These are phyloP conservation scores for Esteya vermicola DNA, from an alignment of 2,329 filamentous ascomycete genomes.

Conservation along the genomic window DNA sequence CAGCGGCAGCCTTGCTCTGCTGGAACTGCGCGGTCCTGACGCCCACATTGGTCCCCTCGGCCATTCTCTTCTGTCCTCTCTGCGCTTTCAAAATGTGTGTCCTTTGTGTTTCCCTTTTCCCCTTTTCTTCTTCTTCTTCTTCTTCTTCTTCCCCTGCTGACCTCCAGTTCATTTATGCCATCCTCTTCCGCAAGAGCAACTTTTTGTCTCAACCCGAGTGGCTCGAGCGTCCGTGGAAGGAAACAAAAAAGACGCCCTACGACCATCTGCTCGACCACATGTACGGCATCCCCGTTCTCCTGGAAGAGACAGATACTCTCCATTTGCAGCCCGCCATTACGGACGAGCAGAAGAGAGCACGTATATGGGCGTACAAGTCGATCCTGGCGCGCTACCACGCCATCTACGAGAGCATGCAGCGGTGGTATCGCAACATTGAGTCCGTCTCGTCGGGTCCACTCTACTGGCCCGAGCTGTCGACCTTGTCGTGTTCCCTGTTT, in stretches of 20 bases:
- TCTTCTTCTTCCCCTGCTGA: not conserved
- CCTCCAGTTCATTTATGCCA: slow-evolving; percentile 8
- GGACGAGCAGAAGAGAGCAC: too few relatives aligned
- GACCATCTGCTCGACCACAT: slow-evolving; percentile 13
- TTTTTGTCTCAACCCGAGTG: slow-evolving; percentile 10
- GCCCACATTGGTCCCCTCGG: slow-evolving; percentile 8
- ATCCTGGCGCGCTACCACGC: slow-evolving; percentile 6
- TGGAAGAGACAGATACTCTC: slow-evolving; percentile 5
- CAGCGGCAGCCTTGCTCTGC: slow-evolving; percentile 9
- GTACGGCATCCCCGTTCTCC: slow-evolving; percentile 7
- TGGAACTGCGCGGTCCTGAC: slow-evolving; percentile 10
- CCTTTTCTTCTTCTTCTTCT: not conserved
- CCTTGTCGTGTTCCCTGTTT: slow-evolving; percentile 2
- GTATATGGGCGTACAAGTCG: too few relatives aligned
- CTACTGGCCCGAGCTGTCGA: slow-evolving; percentile 11
- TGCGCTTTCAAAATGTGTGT: slow-evolving; percentile 11
- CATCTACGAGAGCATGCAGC: slow-evolving; percentile 4
- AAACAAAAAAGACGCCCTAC: slow-evolving; percentile 8
- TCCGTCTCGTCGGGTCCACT: slow-evolving; percentile 8
- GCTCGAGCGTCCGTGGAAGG: slow-evolving; percentile 9
- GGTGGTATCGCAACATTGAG: slow-evolving; percentile 8
- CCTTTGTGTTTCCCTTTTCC: not conserved
- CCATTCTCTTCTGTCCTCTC: slow-evolving; percentile 9
- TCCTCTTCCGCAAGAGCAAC: slow-evolving; percentile 5
- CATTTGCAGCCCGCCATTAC: too few relatives aligned